phyloP scores from a whole-genome alignment of 2,329 filamentous ascomycete genomes.

The Cephalotrichum gorgonifer region DNA sequence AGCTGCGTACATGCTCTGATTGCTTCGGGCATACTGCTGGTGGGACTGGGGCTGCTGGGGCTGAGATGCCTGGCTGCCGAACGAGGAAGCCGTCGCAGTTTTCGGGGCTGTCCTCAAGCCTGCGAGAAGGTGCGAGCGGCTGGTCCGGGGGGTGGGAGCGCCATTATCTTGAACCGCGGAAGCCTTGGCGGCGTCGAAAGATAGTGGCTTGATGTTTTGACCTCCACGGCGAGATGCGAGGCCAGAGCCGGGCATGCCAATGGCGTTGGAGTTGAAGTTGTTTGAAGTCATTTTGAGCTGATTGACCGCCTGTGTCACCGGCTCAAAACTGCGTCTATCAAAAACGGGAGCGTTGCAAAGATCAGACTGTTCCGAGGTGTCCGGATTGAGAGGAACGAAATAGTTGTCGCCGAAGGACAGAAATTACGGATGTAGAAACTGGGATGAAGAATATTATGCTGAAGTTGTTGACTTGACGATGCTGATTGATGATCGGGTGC shows the following conservation, averaged over 20 bases:
- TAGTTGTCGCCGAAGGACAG: background rate
- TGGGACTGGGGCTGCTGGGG: slow-evolving; percentile 42
- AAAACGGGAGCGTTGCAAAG: background rate
- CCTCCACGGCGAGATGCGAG: slow-evolving; percentile 79
- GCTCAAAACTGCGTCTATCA: slow-evolving; percentile 24
- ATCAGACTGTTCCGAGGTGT: background rate
- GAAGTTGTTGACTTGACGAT: slow-evolving; percentile 2
- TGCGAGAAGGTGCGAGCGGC: slow-evolving; percentile 86
- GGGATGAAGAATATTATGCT: slow-evolving; percentile 2
- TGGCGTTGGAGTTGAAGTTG: slow-evolving; percentile 60
- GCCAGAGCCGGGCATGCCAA: slow-evolving; percentile 68
- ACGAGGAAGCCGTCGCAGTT: slow-evolving; percentile 61
- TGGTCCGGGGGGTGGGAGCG: slow-evolving; percentile 78
- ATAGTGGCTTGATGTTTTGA: slow-evolving; percentile 83
- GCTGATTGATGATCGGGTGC: slow-evolving; percentile 4
- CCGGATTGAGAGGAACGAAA: background rate
- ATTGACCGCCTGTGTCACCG: slow-evolving; percentile 94
- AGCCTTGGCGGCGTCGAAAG: slow-evolving; percentile 60
- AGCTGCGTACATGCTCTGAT: slow-evolving; percentile 32
- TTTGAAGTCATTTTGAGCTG: slow-evolving; percentile 77
- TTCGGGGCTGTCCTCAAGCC: slow-evolving; percentile 91
- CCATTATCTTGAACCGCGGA: slow-evolving; percentile 58
- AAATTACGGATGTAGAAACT: slow-evolving; percentile 1
- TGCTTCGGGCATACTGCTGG: slow-evolving; percentile 32
- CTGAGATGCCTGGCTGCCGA: slow-evolving; percentile 40